phyloP scores from a whole-genome alignment of 163 green algal species.

The Scenedesmus sp. region DNA sequence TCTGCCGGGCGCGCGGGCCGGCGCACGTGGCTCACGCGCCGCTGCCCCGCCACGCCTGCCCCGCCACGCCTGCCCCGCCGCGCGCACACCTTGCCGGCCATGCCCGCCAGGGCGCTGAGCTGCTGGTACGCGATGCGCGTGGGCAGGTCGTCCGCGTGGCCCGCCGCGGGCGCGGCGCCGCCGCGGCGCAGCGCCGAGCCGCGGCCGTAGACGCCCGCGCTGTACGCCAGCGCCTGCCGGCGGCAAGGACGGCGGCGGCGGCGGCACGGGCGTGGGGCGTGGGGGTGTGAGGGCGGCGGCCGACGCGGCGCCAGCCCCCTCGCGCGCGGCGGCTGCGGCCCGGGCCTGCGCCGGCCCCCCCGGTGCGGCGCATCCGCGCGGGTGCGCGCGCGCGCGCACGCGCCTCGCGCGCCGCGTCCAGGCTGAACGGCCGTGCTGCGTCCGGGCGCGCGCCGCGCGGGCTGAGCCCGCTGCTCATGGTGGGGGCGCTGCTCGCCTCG shows the following conservation, averaged over 20 bases:
- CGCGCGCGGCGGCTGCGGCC: too few species aligned
- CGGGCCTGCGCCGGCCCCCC: too few species aligned
- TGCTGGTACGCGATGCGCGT: constrained; percentile 79
- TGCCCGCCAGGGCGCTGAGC: constrained; percentile 76
- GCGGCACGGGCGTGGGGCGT: too few species aligned
- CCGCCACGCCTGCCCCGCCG: too few species aligned
- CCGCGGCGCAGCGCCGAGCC: constrained; percentile 51
- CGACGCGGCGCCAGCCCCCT: too few species aligned
- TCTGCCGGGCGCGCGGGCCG: too few species aligned
- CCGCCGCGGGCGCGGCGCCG: constrained; percentile 62
- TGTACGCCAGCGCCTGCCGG: constrained; percentile 67
- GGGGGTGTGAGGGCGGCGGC: too few species aligned
- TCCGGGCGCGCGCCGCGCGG: constrained; percentile 46
- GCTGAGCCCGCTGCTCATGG: constrained; percentile 66
- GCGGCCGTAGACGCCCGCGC: constrained; percentile 54
- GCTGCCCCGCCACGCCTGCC: too few species aligned
- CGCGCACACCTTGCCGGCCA: constrained; percentile 80
- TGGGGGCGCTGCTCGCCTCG: constrained; percentile 50
- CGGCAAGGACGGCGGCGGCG: too few species aligned
- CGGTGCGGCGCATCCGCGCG: too few species aligned
- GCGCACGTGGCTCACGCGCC: too few species aligned
- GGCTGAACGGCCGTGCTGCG: constrained; percentile 50
- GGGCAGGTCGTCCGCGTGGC: constrained; percentile 79
- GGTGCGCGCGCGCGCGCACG: background rate
- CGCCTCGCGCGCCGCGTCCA: constrained; percentile 55